Evolutionary conservation across 2,329 filamentous ascomycete genomes (phyloP).

Genomic region (Diaporthe sp.): DNA sequence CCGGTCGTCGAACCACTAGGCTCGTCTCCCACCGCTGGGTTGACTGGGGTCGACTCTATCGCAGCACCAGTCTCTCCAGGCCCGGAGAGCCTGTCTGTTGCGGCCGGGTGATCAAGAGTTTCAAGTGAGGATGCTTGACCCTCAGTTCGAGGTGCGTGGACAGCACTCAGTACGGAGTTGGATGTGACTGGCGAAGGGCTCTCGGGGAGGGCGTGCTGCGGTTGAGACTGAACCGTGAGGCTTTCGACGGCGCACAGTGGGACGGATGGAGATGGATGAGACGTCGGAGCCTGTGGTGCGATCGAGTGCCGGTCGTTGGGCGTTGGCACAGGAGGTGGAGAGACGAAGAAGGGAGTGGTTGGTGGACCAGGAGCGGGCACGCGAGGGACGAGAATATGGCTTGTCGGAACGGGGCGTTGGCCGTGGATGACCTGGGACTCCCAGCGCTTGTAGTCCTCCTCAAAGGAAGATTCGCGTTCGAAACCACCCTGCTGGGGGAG

Average conservation of each 20-base stretch:
- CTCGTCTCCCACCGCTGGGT: background rate
- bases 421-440: conserved; percentile 16
- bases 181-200: background rate
- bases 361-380: conserved; percentile 7
- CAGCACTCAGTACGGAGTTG: background rate
- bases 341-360: conserved; percentile 1
- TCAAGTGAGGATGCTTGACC: background rate
- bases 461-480: conserved; percentile 11
- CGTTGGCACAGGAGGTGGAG: background rate
- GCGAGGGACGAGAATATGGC: conserved; percentile 14
- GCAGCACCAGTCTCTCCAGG: background rate
- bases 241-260: background rate
- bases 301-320: background rate
- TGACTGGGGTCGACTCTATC: conserved; percentile 19
- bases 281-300: background rate
- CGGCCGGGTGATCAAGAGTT: background rate
- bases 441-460: conserved; percentile 12
- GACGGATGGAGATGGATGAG: background rate
- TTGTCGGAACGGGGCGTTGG: background rate
- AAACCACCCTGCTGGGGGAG: conserved; percentile 40
- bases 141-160: background rate
- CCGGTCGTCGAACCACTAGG: background rate
- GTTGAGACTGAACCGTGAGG: background rate
- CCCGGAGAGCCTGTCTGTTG: background rate
- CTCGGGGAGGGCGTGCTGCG: background rate